Evolutionary conservation across 139 green algal genomes (phyloP).

Genomic region (Closterium sp.): DNA sequence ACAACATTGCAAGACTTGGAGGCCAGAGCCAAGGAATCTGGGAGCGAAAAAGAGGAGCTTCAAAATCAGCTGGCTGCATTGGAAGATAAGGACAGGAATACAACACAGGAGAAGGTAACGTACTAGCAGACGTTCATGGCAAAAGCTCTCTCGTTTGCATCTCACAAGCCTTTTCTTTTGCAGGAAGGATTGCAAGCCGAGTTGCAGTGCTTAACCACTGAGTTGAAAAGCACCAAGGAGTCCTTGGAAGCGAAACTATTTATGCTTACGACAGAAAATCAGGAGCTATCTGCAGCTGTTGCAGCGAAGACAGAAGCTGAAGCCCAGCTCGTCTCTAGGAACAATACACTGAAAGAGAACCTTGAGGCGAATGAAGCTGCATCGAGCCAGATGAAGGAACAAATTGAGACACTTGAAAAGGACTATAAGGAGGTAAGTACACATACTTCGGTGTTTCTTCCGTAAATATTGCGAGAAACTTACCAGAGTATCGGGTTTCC

Average conservation of each 20-base stretch:
- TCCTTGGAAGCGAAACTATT: not conserved
- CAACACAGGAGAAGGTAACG: not conserved
- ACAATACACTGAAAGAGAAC: not conserved
- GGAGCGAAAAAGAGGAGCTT: not conserved
- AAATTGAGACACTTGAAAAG: not conserved
- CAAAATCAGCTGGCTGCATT: not conserved
- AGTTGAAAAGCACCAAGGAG: not conserved
- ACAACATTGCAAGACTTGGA: not conserved
- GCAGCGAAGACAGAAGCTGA: not conserved
- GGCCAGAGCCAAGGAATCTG: not conserved
- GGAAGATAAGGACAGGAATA: not conserved
- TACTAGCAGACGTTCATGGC: not conserved
- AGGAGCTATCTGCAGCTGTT: not conserved
- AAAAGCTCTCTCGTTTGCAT: not conserved
- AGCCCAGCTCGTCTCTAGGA: not conserved
- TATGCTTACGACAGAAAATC: not conserved
- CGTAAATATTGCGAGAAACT: not conserved
- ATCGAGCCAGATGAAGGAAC: not conserved
- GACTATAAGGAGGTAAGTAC: not conserved
- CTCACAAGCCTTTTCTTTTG: not conserved
- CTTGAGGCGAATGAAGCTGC: not conserved
- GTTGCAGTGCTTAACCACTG: not conserved
- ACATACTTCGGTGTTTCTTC: not conserved
- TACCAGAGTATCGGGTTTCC: not conserved
- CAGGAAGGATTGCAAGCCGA: not conserved